Base-by-base conservation (phyloP, 352 stramenopile species). In the Phytophthora pistaciae region DNA sequence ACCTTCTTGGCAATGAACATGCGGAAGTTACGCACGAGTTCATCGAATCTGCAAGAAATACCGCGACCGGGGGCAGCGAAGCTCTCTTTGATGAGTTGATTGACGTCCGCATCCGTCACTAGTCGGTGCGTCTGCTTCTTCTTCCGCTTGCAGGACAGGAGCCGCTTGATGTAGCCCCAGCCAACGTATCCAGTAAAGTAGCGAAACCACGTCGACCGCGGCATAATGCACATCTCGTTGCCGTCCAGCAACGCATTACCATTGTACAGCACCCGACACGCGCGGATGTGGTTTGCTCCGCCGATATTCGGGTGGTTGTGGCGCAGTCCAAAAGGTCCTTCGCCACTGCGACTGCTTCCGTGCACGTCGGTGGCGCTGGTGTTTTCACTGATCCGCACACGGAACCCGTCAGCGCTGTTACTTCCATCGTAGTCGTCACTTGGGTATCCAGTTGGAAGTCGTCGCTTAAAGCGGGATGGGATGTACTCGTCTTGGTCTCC, bases 1-100 rank as follows among this genome's bases (percentile, higher is more conserved):
- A 85, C 74, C 54, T 92, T 93, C 59, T 95, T 94, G 18, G 84
- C 83, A 53, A 94, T 90, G 48, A 94, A 90, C 75, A 94, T 89
- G 65, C 87, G 84, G 58, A 94, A 93, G 59, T 93, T 92, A 33
- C 85, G 82, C 44, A 94, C 85, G 25, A 94, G 78, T 49, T 94
- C 87, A 31, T 94, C 87, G 63, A 94, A 94, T 57, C 87, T 78
- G 62, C 87, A 94, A 20, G 83, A 92, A 8, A 90, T 91, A n/a
- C 81, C 87, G 27, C 87, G 83, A 16, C 81, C 87, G 5, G 83
- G 78, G 7, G 84, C 81, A 27, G 71, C 64, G 60, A 93, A 91
- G 46, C 84, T 84, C 58, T 90, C 80, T 18, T 64, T 76, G 57
- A 94, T 91, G 7, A 94, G 79, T 7, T 72, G 71, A 68, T 91